Percentiles rank a stretch among this genome's conserved stretches.
phyloP scores from a whole-genome alignment of 2,329 filamentous ascomycete genomes.

The Sporothrix variecibatus region DNA sequence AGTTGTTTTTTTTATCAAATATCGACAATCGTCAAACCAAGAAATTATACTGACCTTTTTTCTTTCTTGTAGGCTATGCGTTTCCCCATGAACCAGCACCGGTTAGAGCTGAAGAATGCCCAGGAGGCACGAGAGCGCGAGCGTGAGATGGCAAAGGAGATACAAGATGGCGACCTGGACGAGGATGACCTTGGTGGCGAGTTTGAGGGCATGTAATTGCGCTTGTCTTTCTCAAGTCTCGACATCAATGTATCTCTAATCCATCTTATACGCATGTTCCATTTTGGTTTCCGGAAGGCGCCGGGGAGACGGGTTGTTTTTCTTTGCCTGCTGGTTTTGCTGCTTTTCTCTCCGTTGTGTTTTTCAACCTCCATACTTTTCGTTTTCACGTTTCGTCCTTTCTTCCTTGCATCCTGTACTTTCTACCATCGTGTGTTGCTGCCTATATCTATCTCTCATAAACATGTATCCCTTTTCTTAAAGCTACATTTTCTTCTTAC shows the following conservation, averaged over 20 bases:
- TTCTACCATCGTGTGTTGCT: slow-evolving; percentile 12
- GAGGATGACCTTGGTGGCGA: slow-evolving; percentile 95
- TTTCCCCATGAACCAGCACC: slow-evolving; percentile 99
- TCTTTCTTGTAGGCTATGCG: slow-evolving; percentile 83
- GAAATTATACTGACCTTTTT: slow-evolving; percentile 28
- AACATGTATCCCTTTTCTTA: slow-evolving; percentile 10
- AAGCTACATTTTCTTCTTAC: not conserved
- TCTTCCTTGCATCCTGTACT: slow-evolving; percentile 16
- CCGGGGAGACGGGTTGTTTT: slow-evolving; percentile 14
- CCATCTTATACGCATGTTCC: not conserved
- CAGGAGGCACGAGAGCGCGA: slow-evolving; percentile 97
- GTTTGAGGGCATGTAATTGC: slow-evolving; percentile 85
- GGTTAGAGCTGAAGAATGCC: slow-evolving; percentile 94
- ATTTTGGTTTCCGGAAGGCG: slow-evolving; percentile 19
- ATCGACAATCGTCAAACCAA: slow-evolving; percentile 32
- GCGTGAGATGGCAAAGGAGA: slow-evolving; percentile 97
- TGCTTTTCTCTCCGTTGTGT: slow-evolving; percentile 8
- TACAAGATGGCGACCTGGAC: slow-evolving; percentile 94
- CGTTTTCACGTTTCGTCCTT: not conserved
- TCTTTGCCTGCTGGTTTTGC: slow-evolving; percentile 5
- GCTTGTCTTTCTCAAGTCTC: not conserved
- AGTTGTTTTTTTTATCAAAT: slow-evolving; percentile 31
- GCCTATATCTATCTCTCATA: slow-evolving; percentile 18
- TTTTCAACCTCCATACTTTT: not conserved
- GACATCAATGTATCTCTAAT: not conserved